Percentiles rank a stretch among this genome's conserved stretches.
These are phyloP conservation scores for Colletotrichum camelliae DNA, from an alignment of 2,329 filamentous ascomycete species.

Conservation along the genomic window DNA sequence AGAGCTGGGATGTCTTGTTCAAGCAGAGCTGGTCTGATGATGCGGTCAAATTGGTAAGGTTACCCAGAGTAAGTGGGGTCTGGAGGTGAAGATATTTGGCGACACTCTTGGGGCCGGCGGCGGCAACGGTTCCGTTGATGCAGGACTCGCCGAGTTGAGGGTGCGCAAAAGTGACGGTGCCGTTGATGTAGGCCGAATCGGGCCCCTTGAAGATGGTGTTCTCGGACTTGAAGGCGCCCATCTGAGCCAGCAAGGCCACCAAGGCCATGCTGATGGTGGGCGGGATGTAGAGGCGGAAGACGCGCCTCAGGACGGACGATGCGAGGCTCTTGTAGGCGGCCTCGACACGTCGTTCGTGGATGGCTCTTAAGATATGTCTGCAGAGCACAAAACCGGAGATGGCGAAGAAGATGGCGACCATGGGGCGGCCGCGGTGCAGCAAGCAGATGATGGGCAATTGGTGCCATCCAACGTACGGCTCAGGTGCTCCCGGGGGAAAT, in stretches of 20 bases:
- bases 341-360: constrained; percentile 39
- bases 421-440: constrained; percentile 42
- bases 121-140: constrained; percentile 31
- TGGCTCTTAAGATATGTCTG: constrained; percentile 40
- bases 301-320: constrained; percentile 41
- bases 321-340: constrained; percentile 40
- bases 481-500: constrained; percentile 37
- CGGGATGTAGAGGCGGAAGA: constrained; percentile 45
- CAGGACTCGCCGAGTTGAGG: constrained; percentile 25
- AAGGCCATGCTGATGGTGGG: constrained; percentile 45
- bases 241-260: constrained; percentile 42
- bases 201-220: constrained; percentile 38
- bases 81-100: constrained; percentile 33
- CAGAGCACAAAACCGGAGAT: constrained; percentile 48
- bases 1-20: constrained; percentile 32
- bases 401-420: constrained; percentile 50
- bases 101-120: constrained; percentile 30
- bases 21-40: constrained; percentile 36
- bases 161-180: constrained; percentile 33
- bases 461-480: constrained; percentile 35
- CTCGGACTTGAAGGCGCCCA: constrained; percentile 41
- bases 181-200: constrained; percentile 45
- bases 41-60: constrained; percentile 29
- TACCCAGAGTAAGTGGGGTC: constrained; percentile 32
- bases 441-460: constrained; percentile 45